Evolutionary conservation across 345 rosid genomes (phyloP), one percentile per base, ranked within the genome.

Genomic region (Syzygium oleosum): DNA sequence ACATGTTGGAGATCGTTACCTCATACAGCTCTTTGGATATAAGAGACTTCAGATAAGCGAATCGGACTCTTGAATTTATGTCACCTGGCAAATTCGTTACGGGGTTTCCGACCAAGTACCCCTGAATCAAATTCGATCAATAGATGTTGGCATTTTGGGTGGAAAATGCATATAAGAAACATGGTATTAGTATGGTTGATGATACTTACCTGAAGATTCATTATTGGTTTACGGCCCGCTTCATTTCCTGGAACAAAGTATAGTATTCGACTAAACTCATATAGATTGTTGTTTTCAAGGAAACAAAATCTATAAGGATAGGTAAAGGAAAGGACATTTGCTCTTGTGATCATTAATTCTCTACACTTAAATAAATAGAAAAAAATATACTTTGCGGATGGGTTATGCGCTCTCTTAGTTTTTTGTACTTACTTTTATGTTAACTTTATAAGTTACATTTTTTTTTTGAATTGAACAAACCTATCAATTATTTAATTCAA

Each of bases 91-190:
- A 1, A 86, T 85, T 77, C 17, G 92, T 91, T 80, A 52, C 87
- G 6, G 92, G 91, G 84, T 91, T 90, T 22, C 92, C 90, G 29
- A 88, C 31, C n/a, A 87, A 83, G 87, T 91, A 91, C 38, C 92
- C 92, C 91, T 91, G 53, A 15, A 84, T 85, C 84, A 13, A 84
- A 52, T 25, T 51, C 7, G 6, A 14, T 6, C 1, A 0, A 22
- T 68, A 31, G 34, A 68, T 84, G 11, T 0, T 5, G 23, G 46
- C 79, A 68, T 68, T 68, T 68, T 68, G 5, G 0, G 38, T 0
- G 25, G 43, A 68, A 68, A 31, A 16, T 34, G 79, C 46, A 34
- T 17, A 16, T 34, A 34, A 31, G 79, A 68, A 34, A 29, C 79
- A 68, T 31, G 46, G 46, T 34, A 68, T 34, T 68, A 34, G 46